These are phyloP conservation scores for Malassezia yamatoensis DNA, from an alignment of 1,284 basidiomycete species.

Conservation along the genomic window DNA sequence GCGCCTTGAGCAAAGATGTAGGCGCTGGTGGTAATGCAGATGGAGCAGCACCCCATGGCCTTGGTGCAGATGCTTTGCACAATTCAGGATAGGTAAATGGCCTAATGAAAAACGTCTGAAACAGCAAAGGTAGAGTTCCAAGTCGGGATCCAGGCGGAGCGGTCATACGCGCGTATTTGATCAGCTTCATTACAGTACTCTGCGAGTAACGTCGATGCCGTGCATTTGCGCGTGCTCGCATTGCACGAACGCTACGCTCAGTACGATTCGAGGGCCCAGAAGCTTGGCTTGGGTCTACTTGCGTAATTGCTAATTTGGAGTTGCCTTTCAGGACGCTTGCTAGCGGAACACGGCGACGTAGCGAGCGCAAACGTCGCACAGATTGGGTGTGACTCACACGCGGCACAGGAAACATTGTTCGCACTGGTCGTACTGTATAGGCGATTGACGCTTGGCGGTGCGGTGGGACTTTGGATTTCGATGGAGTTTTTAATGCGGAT, in stretches of 20 bases:
- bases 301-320: background rate
- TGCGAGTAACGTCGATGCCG: background rate
- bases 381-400: conserved; percentile 7
- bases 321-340: background rate
- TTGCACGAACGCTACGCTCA: background rate
- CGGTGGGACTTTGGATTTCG: conserved; percentile 1
- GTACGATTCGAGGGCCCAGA: background rate
- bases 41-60: conserved; percentile 15
- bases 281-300: background rate
- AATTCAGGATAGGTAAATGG: conserved; percentile 13
- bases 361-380: conserved; percentile 6
- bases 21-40: background rate
- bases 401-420: background rate
- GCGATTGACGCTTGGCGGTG: background rate
- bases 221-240: background rate
- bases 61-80: conserved; percentile 12
- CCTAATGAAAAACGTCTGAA: conserved; percentile 12
- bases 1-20: background rate
- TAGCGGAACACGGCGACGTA: conserved; percentile 3
- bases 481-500: background rate
- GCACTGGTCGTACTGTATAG: conserved; percentile 4
- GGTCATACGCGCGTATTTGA: conserved; percentile 14
- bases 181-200: conserved; percentile 3
- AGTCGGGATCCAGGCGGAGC: background rate
- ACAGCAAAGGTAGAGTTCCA: conserved; percentile 5